These are phyloP conservation scores for Phytophthora palmivora DNA, from an alignment of 352 stramenopile species.

Conservation along the genomic window DNA sequence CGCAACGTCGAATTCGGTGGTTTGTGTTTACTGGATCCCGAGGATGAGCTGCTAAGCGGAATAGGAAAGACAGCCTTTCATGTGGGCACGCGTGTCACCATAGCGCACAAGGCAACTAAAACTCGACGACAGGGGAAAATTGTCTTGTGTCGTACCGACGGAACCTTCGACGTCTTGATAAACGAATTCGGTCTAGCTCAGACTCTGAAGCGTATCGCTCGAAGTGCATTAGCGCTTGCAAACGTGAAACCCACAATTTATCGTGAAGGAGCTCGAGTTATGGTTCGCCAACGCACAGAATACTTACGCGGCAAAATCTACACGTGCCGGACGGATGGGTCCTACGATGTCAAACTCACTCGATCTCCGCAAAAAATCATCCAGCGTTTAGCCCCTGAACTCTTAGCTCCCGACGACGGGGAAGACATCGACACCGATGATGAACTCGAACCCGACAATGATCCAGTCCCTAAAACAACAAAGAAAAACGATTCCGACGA, in stretches of 20 bases:
- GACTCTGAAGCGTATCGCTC: conserved; percentile 47
- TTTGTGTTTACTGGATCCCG: conserved; percentile 34
- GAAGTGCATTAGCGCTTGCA: conserved; percentile 23
- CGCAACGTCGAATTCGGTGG: conserved; percentile 70
- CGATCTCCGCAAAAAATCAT: conserved; percentile 35
- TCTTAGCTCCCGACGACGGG: conserved; percentile 55
- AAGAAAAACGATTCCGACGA: conserved; percentile 31
- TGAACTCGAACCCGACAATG: conserved; percentile 17
- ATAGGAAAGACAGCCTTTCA: conserved; percentile 13
- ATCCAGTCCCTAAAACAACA: conserved; percentile 20
- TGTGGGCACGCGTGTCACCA: conserved; percentile 41
- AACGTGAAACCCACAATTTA: conserved; percentile 45
- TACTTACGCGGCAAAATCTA: conserved; percentile 59
- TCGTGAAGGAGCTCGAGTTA: conserved; percentile 47
- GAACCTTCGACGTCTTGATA: conserved; percentile 68
- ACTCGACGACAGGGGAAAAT: conserved; percentile 58
- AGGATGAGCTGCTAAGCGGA: conserved; percentile 31
- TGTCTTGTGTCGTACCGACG: conserved; percentile 55
- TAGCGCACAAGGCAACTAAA: conserved; percentile 64
- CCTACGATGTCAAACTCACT: conserved; percentile 59
- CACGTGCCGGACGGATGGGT: conserved; percentile 51
- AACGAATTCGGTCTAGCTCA: conserved; percentile 56
- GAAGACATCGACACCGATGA: conserved; percentile 40
- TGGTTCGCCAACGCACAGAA: conserved; percentile 58
- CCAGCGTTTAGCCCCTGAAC: conserved; percentile 42